phyloP scores from a whole-genome alignment of 2,329 filamentous ascomycete species.

The Didymosphaeria variabile region DNA sequence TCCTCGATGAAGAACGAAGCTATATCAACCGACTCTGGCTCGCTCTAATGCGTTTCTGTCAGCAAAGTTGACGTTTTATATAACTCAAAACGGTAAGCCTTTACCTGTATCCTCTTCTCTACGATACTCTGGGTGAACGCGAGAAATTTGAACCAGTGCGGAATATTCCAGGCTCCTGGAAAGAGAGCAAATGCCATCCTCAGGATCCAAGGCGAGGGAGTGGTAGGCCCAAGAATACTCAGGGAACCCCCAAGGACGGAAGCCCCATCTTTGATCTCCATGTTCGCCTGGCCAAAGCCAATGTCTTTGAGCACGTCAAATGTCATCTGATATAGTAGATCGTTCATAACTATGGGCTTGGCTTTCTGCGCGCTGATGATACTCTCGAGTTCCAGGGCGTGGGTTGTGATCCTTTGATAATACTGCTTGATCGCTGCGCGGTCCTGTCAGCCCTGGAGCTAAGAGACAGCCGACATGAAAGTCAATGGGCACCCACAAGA shows the following conservation, averaged over 20 bases:
- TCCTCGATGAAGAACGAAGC: conserved; percentile 18
- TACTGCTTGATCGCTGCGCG: conserved; percentile 7
- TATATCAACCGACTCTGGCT: conserved; percentile 10
- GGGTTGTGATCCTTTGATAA: conserved; percentile 6
- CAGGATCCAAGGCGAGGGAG: conserved; percentile 17
- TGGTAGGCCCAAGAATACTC: conserved; percentile 15
- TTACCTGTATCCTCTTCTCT: conserved; percentile 15
- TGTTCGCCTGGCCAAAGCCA: conserved; percentile 14
- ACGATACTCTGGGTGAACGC: conserved; percentile 10
- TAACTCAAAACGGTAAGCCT: neutral
- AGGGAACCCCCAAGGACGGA: conserved; percentile 10
- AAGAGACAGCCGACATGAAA: neutral
- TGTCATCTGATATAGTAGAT: conserved; percentile 21
- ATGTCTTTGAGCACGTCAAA: conserved; percentile 22
- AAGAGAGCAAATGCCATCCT: conserved; percentile 16
- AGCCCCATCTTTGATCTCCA: conserved; percentile 4
- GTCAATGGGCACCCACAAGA: conserved; percentile 3
- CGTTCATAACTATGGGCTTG: conserved; percentile 19
- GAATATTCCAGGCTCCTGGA: conserved; percentile 10
- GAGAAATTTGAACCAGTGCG: conserved; percentile 15
- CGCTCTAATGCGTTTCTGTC: conserved; percentile 4
- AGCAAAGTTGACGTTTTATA: neutral
- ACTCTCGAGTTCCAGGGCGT: neutral
- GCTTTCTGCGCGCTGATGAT: conserved; percentile 4
- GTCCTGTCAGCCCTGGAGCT: conserved; percentile 2